Conservation (phyloP, 2,329 filamentous ascomycete genomes). For the Xylariales sp. region DNA sequence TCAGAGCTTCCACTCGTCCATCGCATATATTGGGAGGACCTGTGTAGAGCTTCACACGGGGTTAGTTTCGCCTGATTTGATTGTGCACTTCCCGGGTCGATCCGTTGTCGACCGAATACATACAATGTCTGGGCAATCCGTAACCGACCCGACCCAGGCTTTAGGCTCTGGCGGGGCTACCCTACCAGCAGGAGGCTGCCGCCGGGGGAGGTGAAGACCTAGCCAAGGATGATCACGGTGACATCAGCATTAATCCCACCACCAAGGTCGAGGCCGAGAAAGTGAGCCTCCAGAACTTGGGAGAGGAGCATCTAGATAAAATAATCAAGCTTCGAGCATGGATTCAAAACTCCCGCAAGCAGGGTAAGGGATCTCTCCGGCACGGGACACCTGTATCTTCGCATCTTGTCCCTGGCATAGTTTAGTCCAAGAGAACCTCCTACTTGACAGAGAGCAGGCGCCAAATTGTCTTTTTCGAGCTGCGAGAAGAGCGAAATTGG, state of each 20-base stretch:
- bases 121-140: constrained; percentile 31
- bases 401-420: too few species aligned
- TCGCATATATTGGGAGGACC: neutral
- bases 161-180: constrained; percentile 19
- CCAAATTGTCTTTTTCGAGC: constrained; percentile 89
- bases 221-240: constrained; percentile 76
- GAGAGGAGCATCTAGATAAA: constrained; percentile 62
- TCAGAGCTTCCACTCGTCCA: constrained; percentile 4
- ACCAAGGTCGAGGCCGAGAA: constrained; percentile 53
- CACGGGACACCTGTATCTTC: too few species aligned
- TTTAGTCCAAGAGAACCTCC: too few species aligned
- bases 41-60: too few species aligned
- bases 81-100: too few species aligned
- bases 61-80: too few species aligned
- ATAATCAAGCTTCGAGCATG: constrained; percentile 72
- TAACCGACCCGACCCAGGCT: constrained; percentile 16
- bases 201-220: constrained; percentile 61
- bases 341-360: constrained; percentile 81
- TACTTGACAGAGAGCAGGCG: too few species aligned
- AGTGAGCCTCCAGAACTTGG: constrained; percentile 58
- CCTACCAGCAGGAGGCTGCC: constrained; percentile 50
- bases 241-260: constrained; percentile 55
- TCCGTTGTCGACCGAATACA: too few species aligned
- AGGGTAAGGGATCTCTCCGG: too few species aligned
- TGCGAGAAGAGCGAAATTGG: constrained; percentile 70